Evolutionary conservation across 306 rosid species (phyloP).

Genomic region (Quercus agrifolia): DNA sequence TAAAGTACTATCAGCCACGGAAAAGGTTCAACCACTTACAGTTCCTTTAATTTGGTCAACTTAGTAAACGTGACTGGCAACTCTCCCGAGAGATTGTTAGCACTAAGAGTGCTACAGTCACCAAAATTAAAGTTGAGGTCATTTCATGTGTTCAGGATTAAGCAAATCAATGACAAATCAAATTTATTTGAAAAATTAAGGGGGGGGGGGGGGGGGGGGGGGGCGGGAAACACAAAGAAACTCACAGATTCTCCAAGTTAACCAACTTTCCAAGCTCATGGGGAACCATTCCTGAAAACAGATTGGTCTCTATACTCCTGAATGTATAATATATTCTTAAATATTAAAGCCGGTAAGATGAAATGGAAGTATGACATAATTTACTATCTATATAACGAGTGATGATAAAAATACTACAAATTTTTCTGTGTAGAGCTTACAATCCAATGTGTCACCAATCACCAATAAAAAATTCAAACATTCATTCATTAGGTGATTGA

Average conservation of each 20-base stretch:
- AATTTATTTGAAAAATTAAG: neutral
- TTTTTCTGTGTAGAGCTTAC: too few species aligned
- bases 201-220: too few species aligned
- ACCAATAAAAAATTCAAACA: too few species aligned
- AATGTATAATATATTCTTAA: neutral
- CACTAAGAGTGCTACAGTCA: constrained; percentile 10
- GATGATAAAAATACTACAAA: too few species aligned
- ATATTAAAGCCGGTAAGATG: neutral
- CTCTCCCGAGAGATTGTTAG: constrained; percentile 26
- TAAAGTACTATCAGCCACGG: neutral
- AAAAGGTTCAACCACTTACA: constrained; percentile 10
- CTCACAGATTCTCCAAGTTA: constrained; percentile 22
- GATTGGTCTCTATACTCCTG: constrained; percentile 20
- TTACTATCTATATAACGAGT: too few species aligned
- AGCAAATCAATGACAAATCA: too few species aligned
- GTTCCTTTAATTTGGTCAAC: neutral
- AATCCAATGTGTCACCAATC: too few species aligned
- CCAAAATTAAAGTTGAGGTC: neutral
- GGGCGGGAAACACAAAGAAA: neutral
- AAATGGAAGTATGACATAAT: neutral
- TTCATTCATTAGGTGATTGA: too few species aligned
- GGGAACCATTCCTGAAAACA: neutral
- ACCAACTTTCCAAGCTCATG: constrained; percentile 7
- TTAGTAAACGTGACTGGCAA: constrained; percentile 9
- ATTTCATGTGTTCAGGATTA: neutral